Evolutionary conservation across 768 basidiomycete species (phyloP).

Genomic region (Peribolospora kevripleyi): DNA sequence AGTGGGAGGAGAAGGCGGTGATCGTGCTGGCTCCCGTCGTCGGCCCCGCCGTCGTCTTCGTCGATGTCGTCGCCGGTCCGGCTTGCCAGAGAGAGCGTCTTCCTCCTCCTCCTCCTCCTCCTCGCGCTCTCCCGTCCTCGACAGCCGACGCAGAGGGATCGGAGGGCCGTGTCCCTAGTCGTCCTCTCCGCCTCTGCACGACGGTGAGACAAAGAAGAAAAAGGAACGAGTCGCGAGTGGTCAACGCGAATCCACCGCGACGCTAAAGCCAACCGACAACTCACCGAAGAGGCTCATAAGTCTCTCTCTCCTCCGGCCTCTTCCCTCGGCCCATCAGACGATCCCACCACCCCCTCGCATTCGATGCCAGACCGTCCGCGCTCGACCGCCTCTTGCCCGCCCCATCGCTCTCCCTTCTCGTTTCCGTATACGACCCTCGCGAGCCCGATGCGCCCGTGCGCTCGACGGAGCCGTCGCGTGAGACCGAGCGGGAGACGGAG

Average conservation of each 20-base stretch:
- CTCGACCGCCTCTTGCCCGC: not conserved
- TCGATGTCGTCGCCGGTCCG: no score
- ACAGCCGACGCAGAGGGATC: not conserved
- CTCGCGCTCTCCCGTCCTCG: no score
- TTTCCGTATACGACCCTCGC: conserved; percentile 50
- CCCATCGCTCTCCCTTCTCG: conserved; percentile 25
- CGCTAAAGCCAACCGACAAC: conserved; percentile 1
- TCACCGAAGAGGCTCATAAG: conserved; percentile 2
- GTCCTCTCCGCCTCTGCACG: not conserved
- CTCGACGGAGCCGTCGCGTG: conserved; percentile 40
- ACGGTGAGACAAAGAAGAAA: no score
- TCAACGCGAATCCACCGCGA: conserved; percentile 1
- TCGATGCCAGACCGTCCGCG: not conserved
- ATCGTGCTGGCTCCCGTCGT: no score
- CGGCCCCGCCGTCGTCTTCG: no score
- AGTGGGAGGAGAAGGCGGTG: no score
- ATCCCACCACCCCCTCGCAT: no score
- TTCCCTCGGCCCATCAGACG: no score
- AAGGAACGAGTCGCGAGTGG: no score
- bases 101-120: not conserved
- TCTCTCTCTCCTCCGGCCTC: not conserved
- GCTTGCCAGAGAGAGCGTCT: not conserved
- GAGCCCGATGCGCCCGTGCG: conserved; percentile 41
- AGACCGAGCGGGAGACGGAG: conserved; percentile 13
- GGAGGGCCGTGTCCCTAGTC: not conserved